phyloP scores from a whole-genome alignment of 768 basidiomycete genomes.

The Mrakia blollopis region DNA sequence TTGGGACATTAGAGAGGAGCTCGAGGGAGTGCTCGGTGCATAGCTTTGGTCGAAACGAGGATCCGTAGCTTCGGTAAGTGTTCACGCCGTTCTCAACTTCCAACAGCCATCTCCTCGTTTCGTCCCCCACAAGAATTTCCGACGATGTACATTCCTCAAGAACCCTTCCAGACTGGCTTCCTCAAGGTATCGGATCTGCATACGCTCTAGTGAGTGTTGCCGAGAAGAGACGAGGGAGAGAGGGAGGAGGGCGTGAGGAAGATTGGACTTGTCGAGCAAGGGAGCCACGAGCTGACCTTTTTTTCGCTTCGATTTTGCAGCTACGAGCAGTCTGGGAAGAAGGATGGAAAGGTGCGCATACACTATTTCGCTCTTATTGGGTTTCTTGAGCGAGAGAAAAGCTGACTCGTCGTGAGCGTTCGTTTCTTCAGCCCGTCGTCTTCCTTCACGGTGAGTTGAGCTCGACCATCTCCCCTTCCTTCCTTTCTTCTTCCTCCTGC shows the following conservation, averaged over 20 bases:
- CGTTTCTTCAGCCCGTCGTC: constrained; percentile 52
- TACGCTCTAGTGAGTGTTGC: constrained; percentile 64
- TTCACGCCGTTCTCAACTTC: not conserved
- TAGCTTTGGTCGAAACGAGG: too few species aligned
- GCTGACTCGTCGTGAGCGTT: not conserved
- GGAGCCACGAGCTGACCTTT: not conserved
- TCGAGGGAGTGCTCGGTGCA: too few species aligned
- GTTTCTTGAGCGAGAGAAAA: not conserved
- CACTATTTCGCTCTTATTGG: constrained; percentile 23
- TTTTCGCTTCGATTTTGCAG: constrained; percentile 45
- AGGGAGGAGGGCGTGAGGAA: not conserved
- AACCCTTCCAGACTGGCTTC: constrained; percentile 60
- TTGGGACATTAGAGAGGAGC: too few species aligned
- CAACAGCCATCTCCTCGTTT: not conserved
- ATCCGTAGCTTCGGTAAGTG: too few species aligned
- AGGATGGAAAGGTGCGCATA: constrained; percentile 65
- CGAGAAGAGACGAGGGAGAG: too few species aligned
- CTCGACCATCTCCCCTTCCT: not conserved
- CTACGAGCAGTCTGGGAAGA: constrained; percentile 76
- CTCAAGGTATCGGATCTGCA: constrained; percentile 72
- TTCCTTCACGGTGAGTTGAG: constrained; percentile 63
- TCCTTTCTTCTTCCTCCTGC: not conserved
- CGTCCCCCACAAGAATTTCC: not conserved
- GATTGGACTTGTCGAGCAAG: not conserved
- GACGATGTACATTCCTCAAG: constrained; percentile 62